Base-by-base conservation (phyloP, 1,284 basidiomycete genomes). In the Abortiporus biennis region DNA sequence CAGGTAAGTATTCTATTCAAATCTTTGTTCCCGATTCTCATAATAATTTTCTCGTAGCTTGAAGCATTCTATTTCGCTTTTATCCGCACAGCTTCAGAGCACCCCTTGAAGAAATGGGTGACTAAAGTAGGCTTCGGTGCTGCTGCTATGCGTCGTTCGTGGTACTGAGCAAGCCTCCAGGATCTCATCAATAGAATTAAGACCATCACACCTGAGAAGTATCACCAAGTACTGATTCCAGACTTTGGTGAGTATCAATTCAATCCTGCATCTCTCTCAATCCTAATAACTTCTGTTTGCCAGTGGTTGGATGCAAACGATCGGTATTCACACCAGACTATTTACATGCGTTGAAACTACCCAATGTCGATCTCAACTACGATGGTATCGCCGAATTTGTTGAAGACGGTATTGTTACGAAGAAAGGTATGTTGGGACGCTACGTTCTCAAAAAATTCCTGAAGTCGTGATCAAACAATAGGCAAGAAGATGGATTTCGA, bases 361-460 rank as follows among this genome's bases (percentile, higher is more conserved):
- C 64, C 2, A 76, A 76, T 43, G 54, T 74, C 29, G 49, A 61
- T 22, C 59, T 71, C n/a, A 57, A 58, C 36, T 64, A 63, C 48
- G 62, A 65, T 39, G 57, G 58, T 6, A 69, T 76, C 45, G 48
- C 51, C 15, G 51, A 54, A 39, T 49, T 74, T 40, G 57, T 58
- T 6, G 57, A 65, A 39, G 51, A 56, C 13, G 70, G 70, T 0
- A 54, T 74, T 22, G 21, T 55, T 24, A 66, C 66, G 3, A 56
- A 56, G 41, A 60, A 57, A 38, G 69, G 69, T 51, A 44, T 30
- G 47, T n/a, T 9, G 8, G 6, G n/a, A 6, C n/a, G n/a, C n/a
- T n/a, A n/a, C n/a, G 9, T n/a, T 38, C 35, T 36, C 33, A 33
- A 33, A 25, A 33, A 34, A 17, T 16, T 6, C 31, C 13, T n/a